Conservation (phyloP, 805 yeast species). For the Ogataea zsoltii region DNA sequence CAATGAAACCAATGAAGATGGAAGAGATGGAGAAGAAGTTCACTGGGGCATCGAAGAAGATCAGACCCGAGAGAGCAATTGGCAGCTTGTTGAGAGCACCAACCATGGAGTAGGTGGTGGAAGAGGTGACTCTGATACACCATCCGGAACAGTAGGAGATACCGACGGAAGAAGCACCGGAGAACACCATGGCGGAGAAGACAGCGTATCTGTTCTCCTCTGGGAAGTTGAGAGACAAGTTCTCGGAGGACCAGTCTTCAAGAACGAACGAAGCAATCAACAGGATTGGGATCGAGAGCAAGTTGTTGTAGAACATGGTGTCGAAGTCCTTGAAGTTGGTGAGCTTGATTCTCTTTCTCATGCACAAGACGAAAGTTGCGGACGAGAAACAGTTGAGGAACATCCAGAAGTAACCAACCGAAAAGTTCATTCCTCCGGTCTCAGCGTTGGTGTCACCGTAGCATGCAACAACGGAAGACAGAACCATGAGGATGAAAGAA, state of each 20-base stretch:
- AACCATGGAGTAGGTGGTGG: constrained; percentile 98
- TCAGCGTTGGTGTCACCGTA: constrained; percentile 60
- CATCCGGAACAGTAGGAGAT: constrained; percentile 98
- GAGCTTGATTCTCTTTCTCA: constrained; percentile 97
- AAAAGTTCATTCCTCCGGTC: constrained; percentile 43
- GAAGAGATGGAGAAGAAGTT: constrained; percentile 89
- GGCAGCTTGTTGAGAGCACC: constrained; percentile 99
- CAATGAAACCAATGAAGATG: constrained; percentile 88
- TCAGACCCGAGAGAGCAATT: constrained; percentile 90
- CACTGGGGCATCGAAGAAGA: constrained; percentile 93
- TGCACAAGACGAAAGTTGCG: constrained; percentile 87
- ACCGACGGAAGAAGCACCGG: constrained; percentile 94
- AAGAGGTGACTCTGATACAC: constrained; percentile 99
- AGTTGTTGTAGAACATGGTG: constrained; percentile 97
- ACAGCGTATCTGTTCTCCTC: constrained; percentile 64
- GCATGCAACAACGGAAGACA: constrained; percentile 94
- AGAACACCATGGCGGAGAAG: constrained; percentile 80
- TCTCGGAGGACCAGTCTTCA: constrained; percentile 92
- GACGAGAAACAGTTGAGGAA: constrained; percentile 89
- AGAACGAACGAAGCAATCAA: constrained; percentile 69
- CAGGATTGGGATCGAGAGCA: constrained; percentile 88
- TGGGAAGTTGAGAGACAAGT: constrained; percentile 79
- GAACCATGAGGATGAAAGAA: constrained; percentile 87
- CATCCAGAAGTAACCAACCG: constrained; percentile 96
- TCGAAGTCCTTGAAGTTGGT: constrained; percentile 96